Percentiles rank a stretch among this genome's conserved stretches.
phyloP scores from a whole-genome alignment of 2,329 filamentous ascomycete species.

The Rhynchosporium agropyri region DNA sequence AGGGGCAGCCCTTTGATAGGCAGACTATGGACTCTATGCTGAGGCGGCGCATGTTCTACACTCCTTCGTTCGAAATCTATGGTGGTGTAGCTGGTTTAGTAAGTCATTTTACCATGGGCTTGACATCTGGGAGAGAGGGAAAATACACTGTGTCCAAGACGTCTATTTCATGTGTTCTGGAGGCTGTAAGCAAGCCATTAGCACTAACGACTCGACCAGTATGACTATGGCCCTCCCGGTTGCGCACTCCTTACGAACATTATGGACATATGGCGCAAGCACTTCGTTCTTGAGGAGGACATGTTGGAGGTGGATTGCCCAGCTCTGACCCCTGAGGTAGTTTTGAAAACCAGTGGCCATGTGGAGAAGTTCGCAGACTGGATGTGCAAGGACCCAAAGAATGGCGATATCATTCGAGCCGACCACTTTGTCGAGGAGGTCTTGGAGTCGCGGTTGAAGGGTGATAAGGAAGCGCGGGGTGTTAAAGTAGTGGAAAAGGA shows the following conservation, averaged over 20 bases:
- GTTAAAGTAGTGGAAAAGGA: conserved; percentile 78
- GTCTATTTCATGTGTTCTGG: too few relatives aligned
- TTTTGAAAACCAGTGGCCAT: conserved; percentile 94
- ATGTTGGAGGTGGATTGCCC: conserved; percentile 82
- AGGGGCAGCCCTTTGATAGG: conserved; percentile 88
- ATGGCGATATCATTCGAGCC: conserved; percentile 91
- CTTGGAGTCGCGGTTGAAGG: conserved; percentile 82
- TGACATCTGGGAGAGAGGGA: not conserved
- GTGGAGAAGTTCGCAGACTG: conserved; percentile 94
- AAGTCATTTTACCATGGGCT: not conserved
- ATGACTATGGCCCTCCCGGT: conserved; percentile 72
- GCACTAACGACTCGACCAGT: conserved; percentile 39
- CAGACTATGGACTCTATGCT: conserved; percentile 81
- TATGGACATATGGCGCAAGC: conserved; percentile 72
- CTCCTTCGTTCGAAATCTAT: conserved; percentile 94
- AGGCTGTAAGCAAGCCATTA: not conserved
- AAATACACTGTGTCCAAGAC: too few relatives aligned
- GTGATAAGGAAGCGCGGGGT: conserved; percentile 89
- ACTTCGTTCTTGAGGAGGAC: conserved; percentile 74
- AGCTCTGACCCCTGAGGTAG: conserved; percentile 88
- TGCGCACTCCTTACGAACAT: conserved; percentile 71
- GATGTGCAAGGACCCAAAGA: conserved; percentile 99
- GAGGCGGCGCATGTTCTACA: conserved; percentile 89
- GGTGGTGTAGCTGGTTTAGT: conserved; percentile 76
- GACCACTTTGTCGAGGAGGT: conserved; percentile 97